Conservation (phyloP, 1,284 basidiomycete genomes). For the Sanghuangporus baumii region DNA sequence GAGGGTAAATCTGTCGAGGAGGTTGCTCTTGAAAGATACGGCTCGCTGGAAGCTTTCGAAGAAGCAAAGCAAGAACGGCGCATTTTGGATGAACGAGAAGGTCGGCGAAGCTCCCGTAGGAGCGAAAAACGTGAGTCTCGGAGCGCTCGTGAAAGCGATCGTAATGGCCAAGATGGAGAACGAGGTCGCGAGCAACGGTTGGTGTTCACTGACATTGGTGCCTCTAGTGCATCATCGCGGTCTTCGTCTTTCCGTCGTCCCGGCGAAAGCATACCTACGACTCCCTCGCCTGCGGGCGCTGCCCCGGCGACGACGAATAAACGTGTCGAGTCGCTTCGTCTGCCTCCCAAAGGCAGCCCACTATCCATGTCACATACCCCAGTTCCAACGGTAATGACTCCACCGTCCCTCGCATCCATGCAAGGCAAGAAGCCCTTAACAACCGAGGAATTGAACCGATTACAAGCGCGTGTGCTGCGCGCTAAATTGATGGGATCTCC, state of each 20-base stretch:
- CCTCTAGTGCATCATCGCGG: conserved; percentile 63
- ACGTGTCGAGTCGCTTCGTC: conserved; percentile 49
- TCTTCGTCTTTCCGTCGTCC: conserved; percentile 79
- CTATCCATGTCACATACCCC: conserved; percentile 61
- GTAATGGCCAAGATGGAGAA: conserved; percentile 37
- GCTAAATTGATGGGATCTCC: conserved; percentile 81
- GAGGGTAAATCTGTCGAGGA: conserved; percentile 73
- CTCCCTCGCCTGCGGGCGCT: conserved; percentile 46
- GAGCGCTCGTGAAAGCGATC: conserved; percentile 31
- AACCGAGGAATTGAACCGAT: conserved; percentile 80
- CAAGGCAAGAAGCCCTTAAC: conserved; percentile 43
- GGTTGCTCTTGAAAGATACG: conserved; percentile 86
- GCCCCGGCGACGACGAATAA: conserved; percentile 35
- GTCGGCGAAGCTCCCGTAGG: conserved; percentile 40
- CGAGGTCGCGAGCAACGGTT: conserved; percentile 51
- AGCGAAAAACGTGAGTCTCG: conserved; percentile 24
- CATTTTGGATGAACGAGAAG: conserved; percentile 77
- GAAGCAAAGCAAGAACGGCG: conserved; percentile 84
- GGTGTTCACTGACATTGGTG: conserved; percentile 61
- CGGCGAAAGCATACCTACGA: conserved; percentile 53
- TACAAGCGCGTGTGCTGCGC: conserved; percentile 90
- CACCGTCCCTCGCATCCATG: conserved; percentile 39
- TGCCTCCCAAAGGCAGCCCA: conserved; percentile 42
- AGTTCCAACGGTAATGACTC: conserved; percentile 86
- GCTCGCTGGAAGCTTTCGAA: conserved; percentile 78